A percentile compares a stretch with the other conserved stretches of the same genome.
These are phyloP conservation scores for Hypsizygus marmoreus DNA, from an alignment of 768 basidiomycete genomes.

Conservation along the genomic window DNA sequence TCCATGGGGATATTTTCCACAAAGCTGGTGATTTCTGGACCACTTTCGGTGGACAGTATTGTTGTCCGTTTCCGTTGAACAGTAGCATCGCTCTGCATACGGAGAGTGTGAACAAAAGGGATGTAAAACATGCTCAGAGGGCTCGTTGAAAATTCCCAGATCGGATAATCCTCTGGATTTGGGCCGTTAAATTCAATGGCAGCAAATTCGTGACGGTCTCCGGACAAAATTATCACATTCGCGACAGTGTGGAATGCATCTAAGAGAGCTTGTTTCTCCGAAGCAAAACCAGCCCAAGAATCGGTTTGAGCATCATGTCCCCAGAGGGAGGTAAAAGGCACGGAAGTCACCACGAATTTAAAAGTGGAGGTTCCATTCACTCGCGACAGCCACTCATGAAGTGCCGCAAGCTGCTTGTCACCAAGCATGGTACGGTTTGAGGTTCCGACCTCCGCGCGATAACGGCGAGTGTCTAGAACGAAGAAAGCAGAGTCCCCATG, in stretches of 20 bases:
- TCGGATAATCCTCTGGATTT: conserved; percentile 35
- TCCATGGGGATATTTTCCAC: conserved; percentile 51
- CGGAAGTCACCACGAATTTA: conserved; percentile 76
- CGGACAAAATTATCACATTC: conserved; percentile 69
- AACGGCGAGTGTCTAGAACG: conserved; percentile 67
- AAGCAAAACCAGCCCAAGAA: conserved; percentile 67
- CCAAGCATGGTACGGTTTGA: conserved; percentile 66
- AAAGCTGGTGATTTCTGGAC: conserved; percentile 20
- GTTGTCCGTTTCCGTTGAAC: conserved; percentile 37
- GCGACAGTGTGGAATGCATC: conserved; percentile 62
- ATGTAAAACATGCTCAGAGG: conserved; percentile 74
- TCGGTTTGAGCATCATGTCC: conserved; percentile 59
- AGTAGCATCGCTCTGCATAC: conserved; percentile 41
- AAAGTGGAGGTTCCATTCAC: conserved; percentile 73
- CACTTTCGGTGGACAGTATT: conserved; percentile 26
- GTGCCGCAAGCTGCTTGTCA: conserved; percentile 56
- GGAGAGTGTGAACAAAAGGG: conserved; percentile 58
- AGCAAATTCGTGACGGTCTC: conserved; percentile 82
- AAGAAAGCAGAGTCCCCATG: conserved; percentile 76
- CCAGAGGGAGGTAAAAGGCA: conserved; percentile 79
- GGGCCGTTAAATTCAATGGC: conserved; percentile 58
- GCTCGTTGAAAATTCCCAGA: conserved; percentile 69
- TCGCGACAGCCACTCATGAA: conserved; percentile 64
- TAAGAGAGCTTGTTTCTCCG: conserved; percentile 61
- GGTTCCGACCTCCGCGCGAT: conserved; percentile 14